Evolutionary conservation across 2,329 filamentous ascomycete genomes (phyloP).

Genomic region (Dissoconium aciculare): DNA sequence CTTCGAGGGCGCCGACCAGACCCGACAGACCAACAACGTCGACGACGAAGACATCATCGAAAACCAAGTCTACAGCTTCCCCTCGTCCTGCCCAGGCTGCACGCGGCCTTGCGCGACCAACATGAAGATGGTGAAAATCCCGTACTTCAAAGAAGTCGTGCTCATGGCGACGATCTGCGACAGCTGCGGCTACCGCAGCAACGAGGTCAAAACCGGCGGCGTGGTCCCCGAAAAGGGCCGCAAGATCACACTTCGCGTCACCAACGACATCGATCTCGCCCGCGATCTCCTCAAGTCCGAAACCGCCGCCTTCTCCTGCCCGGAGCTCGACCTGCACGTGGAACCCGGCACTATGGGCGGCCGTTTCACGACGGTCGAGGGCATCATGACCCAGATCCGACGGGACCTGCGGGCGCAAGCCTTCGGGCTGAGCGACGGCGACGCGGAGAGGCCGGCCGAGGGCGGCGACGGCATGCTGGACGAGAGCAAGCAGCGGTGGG

Average conservation of each 20-base stretch:
- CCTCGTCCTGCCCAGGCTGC: constrained; percentile 82
- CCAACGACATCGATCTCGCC: constrained; percentile 56
- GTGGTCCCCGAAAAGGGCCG: constrained; percentile 76
- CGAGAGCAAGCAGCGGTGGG: constrained; percentile 58
- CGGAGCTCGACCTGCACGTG: constrained; percentile 73
- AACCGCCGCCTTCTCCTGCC: constrained; percentile 72
- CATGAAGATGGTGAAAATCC: constrained; percentile 98
- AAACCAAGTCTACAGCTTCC: constrained; percentile 85
- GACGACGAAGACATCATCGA: constrained; percentile 64
- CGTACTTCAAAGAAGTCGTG: constrained; percentile 93
- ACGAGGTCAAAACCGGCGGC: constrained; percentile 95
- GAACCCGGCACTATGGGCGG: constrained; percentile 90
- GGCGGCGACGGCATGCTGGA: constrained; percentile 59
- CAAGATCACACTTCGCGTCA: constrained; percentile 63
- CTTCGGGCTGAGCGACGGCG: constrained; percentile 54
- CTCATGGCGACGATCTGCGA: constrained; percentile 91
- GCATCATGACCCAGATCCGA: constrained; percentile 79
- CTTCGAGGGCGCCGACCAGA: constrained; percentile 23
- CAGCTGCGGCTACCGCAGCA: constrained; percentile 76
- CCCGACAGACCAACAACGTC: constrained; percentile 26
- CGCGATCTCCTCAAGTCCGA: constrained; percentile 95
- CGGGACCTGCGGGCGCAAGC: constrained; percentile 80
- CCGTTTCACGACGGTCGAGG: constrained; percentile 92
- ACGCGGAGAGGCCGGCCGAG: constrained; percentile 21
- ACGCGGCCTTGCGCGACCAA: constrained; percentile 73